Percentiles rank a stretch among this genome's conserved stretches.
These are phyloP conservation scores for Coemansia sp. DNA, from an alignment of 371 early-diverging fungal genomes.

Conservation along the genomic window DNA sequence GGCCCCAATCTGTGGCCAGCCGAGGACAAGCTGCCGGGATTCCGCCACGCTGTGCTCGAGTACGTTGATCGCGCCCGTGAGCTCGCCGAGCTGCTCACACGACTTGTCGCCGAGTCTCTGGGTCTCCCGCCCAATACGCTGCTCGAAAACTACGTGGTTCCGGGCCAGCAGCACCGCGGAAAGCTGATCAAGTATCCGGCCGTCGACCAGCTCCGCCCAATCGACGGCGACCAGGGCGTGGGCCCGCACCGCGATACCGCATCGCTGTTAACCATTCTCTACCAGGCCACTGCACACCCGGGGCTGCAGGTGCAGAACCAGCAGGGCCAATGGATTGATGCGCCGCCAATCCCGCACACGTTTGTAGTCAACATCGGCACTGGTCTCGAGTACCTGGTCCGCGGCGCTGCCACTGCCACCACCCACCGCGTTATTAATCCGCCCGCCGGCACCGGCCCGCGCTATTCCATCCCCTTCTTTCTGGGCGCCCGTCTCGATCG, in stretches of 20 bases:
- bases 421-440: conserved; percentile 66
- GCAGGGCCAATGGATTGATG: conserved; percentile 63
- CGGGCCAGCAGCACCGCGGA: conserved; percentile 54
- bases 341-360: conserved; percentile 58
- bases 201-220: conserved; percentile 36
- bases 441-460: conserved; percentile 50
- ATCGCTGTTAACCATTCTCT: conserved; percentile 60
- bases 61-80: conserved; percentile 53
- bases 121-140: conserved; percentile 51
- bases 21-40: conserved; percentile 47
- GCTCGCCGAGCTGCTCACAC: conserved; percentile 54
- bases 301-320: conserved; percentile 66
- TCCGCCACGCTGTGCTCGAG: conserved; percentile 51
- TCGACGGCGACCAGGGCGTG: conserved; percentile 55
- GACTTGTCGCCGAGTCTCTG: conserved; percentile 56
- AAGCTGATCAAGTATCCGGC: conserved; percentile 53
- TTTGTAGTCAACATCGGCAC: conserved; percentile 69
- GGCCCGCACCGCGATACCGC: conserved; percentile 57
- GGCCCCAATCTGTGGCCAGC: conserved; percentile 56
- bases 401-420: conserved; percentile 57
- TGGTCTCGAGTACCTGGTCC: conserved; percentile 61
- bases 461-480: conserved; percentile 43
- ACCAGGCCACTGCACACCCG: conserved; percentile 60
- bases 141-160: conserved; percentile 53
- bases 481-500: conserved; percentile 25